phyloP scores from a whole-genome alignment of 148 eudicot genomes.

The Chenopodium berlandieri region DNA sequence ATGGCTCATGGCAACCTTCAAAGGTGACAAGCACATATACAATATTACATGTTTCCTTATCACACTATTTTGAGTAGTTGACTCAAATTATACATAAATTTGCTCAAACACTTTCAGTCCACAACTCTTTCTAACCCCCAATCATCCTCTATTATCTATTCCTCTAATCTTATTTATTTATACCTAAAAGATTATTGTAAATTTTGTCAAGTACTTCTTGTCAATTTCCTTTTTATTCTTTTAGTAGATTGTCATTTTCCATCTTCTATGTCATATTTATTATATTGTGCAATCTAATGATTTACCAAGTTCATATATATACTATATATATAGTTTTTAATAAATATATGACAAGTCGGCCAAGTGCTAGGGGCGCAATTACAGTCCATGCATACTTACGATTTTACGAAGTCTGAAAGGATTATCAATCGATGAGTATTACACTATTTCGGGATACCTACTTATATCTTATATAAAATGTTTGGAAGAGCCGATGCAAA shows the following conservation, averaged over 20 bases:
- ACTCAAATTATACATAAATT: neutral
- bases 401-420: too few relatives aligned
- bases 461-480: too few relatives aligned
- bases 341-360: neutral
- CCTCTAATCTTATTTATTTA: neutral
- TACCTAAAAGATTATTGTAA: conserved; percentile 3
- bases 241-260: conserved; percentile 1
- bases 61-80: conserved; percentile 10
- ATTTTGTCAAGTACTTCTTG: conserved; percentile 14
- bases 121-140: conserved; percentile 2
- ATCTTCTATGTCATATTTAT: neutral
- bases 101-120: neutral
- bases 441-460: too few relatives aligned
- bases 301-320: neutral
- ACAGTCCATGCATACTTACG: neutral
- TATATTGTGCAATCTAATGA: neutral
- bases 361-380: neutral
- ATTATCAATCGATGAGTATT: too few relatives aligned
- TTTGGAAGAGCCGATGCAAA: too few relatives aligned
- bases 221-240: conserved; percentile 2
- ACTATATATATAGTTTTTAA: neutral
- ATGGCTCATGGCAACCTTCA: conserved; percentile 23
- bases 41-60: conserved; percentile 3
- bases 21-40: conserved; percentile 9
- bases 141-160: neutral